A percentile compares a stretch with the other conserved stretches of the same genome.
Evolutionary conservation across 495 filamentous ascomycete genomes (phyloP).

Genomic region (Xylaria intraflava): DNA sequence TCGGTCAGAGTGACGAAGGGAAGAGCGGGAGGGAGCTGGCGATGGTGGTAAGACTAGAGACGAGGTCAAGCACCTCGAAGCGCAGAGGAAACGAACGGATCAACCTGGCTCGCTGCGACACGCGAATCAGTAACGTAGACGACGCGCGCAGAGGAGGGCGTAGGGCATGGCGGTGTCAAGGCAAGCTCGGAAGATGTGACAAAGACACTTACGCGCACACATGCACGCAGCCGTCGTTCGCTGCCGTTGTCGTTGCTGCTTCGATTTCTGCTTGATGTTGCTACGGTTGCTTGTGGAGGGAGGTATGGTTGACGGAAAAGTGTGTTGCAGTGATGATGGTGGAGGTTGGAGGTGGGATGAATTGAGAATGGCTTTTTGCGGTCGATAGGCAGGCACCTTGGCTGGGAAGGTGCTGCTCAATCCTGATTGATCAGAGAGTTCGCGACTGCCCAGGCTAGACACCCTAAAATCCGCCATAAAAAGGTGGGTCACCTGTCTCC

Average conservation of each 20-base stretch:
- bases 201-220: not conserved
- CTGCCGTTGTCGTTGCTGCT: not conserved
- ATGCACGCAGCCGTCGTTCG: not conserved
- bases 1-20: not conserved
- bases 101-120: not conserved
- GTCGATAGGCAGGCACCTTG: not conserved
- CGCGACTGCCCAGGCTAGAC: not conserved
- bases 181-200: not conserved
- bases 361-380: not conserved
- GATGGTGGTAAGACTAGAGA: not conserved
- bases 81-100: not conserved
- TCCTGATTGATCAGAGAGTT: not conserved
- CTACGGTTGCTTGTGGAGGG: not conserved
- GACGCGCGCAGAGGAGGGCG: not conserved
- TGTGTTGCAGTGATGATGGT: not conserved
- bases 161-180: not conserved
- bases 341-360: not conserved
- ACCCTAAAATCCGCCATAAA: not conserved
- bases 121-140: not conserved
- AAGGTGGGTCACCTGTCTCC: not conserved
- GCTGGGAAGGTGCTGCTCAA: not conserved
- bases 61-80: not conserved
- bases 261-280: not conserved
- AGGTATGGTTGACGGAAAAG: not conserved
- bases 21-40: not conserved